These are phyloP conservation scores for Dalbergia oliveri DNA, from an alignment of 306 rosid species.

Conservation along the genomic window DNA sequence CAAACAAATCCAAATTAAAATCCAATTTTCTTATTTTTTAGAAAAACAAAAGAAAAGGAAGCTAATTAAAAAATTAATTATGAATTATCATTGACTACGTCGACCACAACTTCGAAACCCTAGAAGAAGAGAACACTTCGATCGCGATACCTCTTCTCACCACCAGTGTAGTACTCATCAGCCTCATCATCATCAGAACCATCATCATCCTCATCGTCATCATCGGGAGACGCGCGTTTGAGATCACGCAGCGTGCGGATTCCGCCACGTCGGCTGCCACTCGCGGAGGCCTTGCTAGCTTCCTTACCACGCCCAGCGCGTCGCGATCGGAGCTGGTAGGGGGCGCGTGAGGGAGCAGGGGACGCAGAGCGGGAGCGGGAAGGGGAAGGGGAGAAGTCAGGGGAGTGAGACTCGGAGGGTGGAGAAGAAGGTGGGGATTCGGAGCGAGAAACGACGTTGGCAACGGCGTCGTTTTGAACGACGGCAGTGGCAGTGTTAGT, in stretches of 20 bases:
- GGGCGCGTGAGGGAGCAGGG: conserved; percentile 55
- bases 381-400: conserved; percentile 46
- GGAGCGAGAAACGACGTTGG: conserved; percentile 28
- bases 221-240: conserved; percentile 54
- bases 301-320: conserved; percentile 46
- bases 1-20: background rate
- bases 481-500: background rate
- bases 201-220: conserved; percentile 51
- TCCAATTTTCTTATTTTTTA: background rate
- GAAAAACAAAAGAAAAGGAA: background rate
- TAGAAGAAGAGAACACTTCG: background rate
- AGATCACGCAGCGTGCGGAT: conserved; percentile 75
- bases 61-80: background rate
- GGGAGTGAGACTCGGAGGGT: conserved; percentile 56
- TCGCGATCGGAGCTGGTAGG: conserved; percentile 84
- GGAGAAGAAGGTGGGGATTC: conserved; percentile 40
- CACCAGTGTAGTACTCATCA: conserved; percentile 86
- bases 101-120: background rate
- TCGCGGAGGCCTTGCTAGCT: conserved; percentile 52
- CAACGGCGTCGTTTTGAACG: background rate
- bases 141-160: conserved; percentile 78
- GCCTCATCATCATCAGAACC: conserved; percentile 80
- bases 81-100: background rate
- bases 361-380: conserved; percentile 54
- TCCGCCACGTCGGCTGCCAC: conserved; percentile 49